Percentiles rank a stretch among this genome's conserved stretches.
Conservation (phyloP, 2,329 filamentous ascomycete genomes). For the Herpotrichia juniperi region DNA sequence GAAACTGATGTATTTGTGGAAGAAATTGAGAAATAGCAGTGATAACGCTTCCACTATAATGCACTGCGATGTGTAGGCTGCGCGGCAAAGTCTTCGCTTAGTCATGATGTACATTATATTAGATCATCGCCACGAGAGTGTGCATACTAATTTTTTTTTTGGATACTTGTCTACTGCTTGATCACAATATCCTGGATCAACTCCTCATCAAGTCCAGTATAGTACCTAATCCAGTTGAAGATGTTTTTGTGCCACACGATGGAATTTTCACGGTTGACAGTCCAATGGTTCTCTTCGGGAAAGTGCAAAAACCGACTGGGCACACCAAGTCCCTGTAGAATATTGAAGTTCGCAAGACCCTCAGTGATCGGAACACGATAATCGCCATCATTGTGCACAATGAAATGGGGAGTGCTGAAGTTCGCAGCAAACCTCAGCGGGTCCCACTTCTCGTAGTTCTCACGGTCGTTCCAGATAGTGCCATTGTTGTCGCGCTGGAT, state of each 20-base stretch:
- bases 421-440: constrained; percentile 64
- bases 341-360: constrained; percentile 83
- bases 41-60: too few species aligned
- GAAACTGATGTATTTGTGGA: too few species aligned
- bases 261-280: constrained; percentile 87
- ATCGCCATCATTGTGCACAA: constrained; percentile 87
- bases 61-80: too few species aligned
- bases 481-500: constrained; percentile 54
- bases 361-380: constrained; percentile 88
- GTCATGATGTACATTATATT: too few species aligned
- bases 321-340: constrained; percentile 76
- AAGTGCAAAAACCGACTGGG: constrained; percentile 81
- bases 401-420: constrained; percentile 85
- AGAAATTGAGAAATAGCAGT: not conserved
- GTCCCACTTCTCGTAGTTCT: constrained; percentile 63
- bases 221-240: constrained; percentile 45
- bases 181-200: constrained; percentile 39
- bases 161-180: constrained; percentile 23
- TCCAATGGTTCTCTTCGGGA: constrained; percentile 81
- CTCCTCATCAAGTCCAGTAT: constrained; percentile 36
- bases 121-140: too few species aligned
- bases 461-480: constrained; percentile 45
- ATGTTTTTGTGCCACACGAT: constrained; percentile 77
- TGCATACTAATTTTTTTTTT: too few species aligned
- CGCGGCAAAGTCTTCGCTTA: too few species aligned